phyloP scores from a whole-genome alignment of 164 flowering plant genomes.

The Platanus orientalis region DNA sequence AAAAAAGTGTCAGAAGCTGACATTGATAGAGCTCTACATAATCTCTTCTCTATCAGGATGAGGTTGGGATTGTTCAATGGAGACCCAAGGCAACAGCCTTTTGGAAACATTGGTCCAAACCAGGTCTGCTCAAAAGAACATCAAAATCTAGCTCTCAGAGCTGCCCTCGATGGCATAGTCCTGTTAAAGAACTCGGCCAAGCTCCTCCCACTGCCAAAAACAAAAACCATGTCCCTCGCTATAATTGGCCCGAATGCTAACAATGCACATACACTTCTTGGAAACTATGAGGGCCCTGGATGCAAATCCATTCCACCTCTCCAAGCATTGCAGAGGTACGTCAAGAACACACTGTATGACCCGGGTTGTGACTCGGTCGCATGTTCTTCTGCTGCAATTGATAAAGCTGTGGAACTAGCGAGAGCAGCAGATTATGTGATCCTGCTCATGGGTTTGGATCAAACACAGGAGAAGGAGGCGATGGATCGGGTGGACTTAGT shows the following conservation, averaged over 20 bases:
- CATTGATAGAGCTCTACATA: constrained; percentile 68
- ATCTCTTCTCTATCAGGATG: constrained; percentile 74
- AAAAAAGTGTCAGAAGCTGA: constrained; percentile 40
- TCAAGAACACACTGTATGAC: constrained; percentile 23
- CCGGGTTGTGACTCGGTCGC: constrained; percentile 51
- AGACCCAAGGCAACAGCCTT: constrained; percentile 39
- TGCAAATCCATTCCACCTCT: constrained; percentile 48
- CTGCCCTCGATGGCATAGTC: constrained; percentile 61
- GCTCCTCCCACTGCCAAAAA: constrained; percentile 57
- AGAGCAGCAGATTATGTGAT: constrained; percentile 9
- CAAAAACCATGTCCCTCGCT: constrained; percentile 35
- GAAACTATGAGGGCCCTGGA: constrained; percentile 68
- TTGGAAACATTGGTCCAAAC: constrained; percentile 36
- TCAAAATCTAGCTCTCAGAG: constrained; percentile 59
- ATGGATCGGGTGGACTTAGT: constrained; percentile 47
- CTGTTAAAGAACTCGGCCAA: constrained; percentile 50
- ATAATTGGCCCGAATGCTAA: constrained; percentile 82
- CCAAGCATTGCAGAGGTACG: constrained; percentile 44
- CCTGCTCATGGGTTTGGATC: constrained; percentile 64
- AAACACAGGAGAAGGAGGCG: constrained; percentile 57
- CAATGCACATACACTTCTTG: constrained; percentile 37
- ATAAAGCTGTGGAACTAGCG: constrained; percentile 52
- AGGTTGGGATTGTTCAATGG: constrained; percentile 82
- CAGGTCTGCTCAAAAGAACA: constrained; percentile 49
- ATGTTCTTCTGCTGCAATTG: constrained; percentile 38